Evolutionary conservation across 192 early-diverging fungal species (phyloP), one percentile per base, ranked within the genome.

Genomic region (Coemansia brasiliensis): DNA sequence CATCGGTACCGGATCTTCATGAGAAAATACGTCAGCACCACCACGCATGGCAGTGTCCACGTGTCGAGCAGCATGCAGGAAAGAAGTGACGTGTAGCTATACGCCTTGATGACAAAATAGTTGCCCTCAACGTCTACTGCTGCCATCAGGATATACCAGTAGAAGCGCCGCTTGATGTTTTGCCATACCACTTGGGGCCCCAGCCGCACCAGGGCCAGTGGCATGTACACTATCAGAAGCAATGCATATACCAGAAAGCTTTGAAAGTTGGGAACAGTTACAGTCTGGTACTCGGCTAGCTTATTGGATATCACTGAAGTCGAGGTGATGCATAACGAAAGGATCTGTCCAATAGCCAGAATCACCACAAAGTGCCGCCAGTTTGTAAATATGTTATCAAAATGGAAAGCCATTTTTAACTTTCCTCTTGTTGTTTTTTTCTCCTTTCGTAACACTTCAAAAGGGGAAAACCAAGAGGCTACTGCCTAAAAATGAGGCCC

Each of bases 101-200:
- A 92, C 7, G 88, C 84, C 74, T 89, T 90, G 52, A 90, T 85
- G 12, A 87, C 84, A 79, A 92, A 88, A 57, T 87, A 92, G 55
- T 92, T 92, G 62, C 87, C 90, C 66, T 92, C 88, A 2, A 92
- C 88, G 67, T 92, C 90, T 1, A 86, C 83, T 16, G 84, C 40
- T n/a, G 84, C 84, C 53, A 92, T 62, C 4, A 81, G 63, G n/a
- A 89, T 44, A 58, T 83, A 83, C 76, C 77, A 75, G 62, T 64
- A 68, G 42, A 55, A 72, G n/a, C 81, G 65, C 22, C 50, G 55
- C 45, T 39, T 46, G 26, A 83, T 65, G 60, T 75, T 74, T 26
- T 43, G 21, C 76, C 69, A 72, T 39, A 81, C 58, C 37, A 53
- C 63, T 29, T 67, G 65, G 3, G 54, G 58, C 0, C 81, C 81